Conservation (phyloP, 768 basidiomycete genomes). For the Kondoa subrosea region DNA sequence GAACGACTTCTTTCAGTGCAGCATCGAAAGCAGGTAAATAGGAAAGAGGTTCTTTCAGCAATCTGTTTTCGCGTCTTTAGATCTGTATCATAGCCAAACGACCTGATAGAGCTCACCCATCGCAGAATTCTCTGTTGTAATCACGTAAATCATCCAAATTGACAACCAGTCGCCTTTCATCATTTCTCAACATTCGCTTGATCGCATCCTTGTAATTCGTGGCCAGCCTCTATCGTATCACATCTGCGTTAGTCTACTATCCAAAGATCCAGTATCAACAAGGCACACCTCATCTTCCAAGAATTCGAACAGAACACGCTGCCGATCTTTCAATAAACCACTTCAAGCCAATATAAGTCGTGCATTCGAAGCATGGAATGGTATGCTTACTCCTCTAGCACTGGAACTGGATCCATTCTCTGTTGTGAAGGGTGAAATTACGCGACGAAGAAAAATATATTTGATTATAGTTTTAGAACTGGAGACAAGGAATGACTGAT, state of each 20-base stretch:
- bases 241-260: background rate
- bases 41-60: constrained; percentile 72
- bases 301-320: constrained; percentile 23
- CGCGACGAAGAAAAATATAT: background rate
- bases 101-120: no score
- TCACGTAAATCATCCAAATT: constrained; percentile 93
- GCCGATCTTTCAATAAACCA: constrained; percentile 1
- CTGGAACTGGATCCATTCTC: background rate
- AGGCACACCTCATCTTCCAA: constrained; percentile 61
- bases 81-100: constrained; percentile 4
- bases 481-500: background rate
- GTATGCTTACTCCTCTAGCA: constrained; percentile 4
- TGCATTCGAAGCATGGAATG: background rate
- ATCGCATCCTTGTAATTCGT: constrained; percentile 17
- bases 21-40: constrained; percentile 78
- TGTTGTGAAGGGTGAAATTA: background rate
- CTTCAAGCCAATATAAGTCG: background rate
- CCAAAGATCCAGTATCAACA: background rate
- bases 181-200: constrained; percentile 15
- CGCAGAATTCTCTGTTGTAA: constrained; percentile 69
- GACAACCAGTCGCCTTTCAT: constrained; percentile 50
- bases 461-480: background rate
- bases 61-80: constrained; percentile 35
- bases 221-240: background rate
- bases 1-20: constrained; percentile 56